Base-by-base conservation (phyloP, 129 eudicot species). In the Helianthus annuus region DNA sequence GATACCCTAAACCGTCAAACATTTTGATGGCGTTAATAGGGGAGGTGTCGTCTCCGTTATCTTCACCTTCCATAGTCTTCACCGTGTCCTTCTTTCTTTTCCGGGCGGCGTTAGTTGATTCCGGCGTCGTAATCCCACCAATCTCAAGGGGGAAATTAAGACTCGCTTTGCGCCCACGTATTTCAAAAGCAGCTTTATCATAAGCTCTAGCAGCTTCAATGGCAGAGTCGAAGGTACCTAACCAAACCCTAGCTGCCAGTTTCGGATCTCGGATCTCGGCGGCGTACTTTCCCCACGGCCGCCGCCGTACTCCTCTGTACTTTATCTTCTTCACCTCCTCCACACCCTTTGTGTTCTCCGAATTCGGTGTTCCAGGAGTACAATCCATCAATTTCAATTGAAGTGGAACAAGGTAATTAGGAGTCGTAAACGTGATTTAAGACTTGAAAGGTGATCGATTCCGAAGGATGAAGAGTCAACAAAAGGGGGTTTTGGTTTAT, bases 241-340 rank as follows among this genome's bases (percentile, higher is more conserved):
- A 60, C 76, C 76, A 72, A 46, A 72, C 76, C 7, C 76, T 72
- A 44, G 76, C 68, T 4, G 68, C 68, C 2, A 72, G 10, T 45
- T 76, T 76, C 6, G 80, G 80, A 60, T 76, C 80, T 17, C 75
- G 63, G 68, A 76, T 76, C 80, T 76, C 80, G 7, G 80, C 80
- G 8, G 75, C 80, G 69, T 68, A 76, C 15, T 69, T 76, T 36
- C 80, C 80, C 80, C 80, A 76, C 7, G 80, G 80, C 53, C 80
- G 7, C 60, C 60, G 69, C 4, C 80, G 69, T 46, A 76, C 80
- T 13, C 80, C 80, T 76, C 80, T 59, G 70, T 76, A 76, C 36
- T 60, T 59, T 8, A 55, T 38, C 32, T 38, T 38, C 32, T 38
- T 54, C 8, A 19, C 51, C 68, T 73, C 56, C n/a, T 56, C 52